Percentiles rank a stretch among this genome's conserved stretches.
phyloP scores from a whole-genome alignment of 2,329 filamentous ascomycete genomes.

The Zarea fungicola region DNA sequence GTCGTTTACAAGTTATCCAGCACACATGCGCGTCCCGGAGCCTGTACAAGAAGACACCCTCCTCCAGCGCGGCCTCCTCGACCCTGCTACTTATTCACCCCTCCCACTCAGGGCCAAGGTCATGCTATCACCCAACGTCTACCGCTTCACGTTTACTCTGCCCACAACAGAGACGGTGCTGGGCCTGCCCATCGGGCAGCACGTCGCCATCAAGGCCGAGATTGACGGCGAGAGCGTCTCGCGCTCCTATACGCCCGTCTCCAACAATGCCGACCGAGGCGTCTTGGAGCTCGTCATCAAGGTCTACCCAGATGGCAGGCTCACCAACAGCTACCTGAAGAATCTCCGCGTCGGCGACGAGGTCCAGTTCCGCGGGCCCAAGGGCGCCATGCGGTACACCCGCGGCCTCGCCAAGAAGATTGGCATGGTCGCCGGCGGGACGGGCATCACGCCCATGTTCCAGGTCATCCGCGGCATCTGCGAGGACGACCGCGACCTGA shows the following conservation, averaged over 20 bases:
- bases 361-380: conserved; percentile 50
- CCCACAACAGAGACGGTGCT: conserved; percentile 39
- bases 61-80: conserved; percentile 41
- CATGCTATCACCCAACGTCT: conserved; percentile 38
- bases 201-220: conserved; percentile 46
- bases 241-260: conserved; percentile 50
- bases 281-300: conserved; percentile 46
- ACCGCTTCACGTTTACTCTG: conserved; percentile 42
- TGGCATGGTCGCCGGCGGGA: conserved; percentile 49
- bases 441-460: conserved; percentile 28
- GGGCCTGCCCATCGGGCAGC: conserved; percentile 53
- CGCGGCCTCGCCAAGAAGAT: conserved; percentile 38
- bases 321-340: conserved; percentile 46
- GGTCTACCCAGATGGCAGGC: conserved; percentile 43
- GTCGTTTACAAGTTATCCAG: conserved; percentile 29
- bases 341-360: conserved; percentile 42
- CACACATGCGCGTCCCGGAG: conserved; percentile 36
- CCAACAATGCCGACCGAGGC: conserved; percentile 45
- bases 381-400: conserved; percentile 50
- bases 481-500: conserved; percentile 50
- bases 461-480: conserved; percentile 60
- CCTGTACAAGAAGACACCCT: conserved; percentile 33
- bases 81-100: conserved; percentile 41
- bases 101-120: conserved; percentile 40
- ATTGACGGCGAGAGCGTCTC: conserved; percentile 41